phyloP scores from a whole-genome alignment of 352 stramenopile genomes.

The Globisporangium viniferum region DNA sequence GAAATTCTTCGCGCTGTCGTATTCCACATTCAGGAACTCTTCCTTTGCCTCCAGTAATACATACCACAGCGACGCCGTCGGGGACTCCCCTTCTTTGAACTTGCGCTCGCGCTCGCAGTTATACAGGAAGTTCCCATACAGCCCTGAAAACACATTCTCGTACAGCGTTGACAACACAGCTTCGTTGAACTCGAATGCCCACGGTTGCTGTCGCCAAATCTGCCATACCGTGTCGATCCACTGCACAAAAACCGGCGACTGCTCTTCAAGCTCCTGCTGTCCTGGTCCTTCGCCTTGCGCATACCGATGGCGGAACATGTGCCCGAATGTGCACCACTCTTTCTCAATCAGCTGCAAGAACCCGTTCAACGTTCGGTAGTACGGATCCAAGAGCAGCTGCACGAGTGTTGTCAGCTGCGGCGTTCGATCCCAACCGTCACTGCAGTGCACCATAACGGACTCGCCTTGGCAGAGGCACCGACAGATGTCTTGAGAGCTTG shows the following conservation, averaged over 20 bases:
- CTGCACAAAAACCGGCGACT: constrained; percentile 98
- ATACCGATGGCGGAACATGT: constrained; percentile 97
- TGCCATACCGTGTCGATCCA: constrained; percentile 99
- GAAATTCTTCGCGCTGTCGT: constrained; percentile 82
- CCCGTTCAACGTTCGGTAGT: constrained; percentile 95
- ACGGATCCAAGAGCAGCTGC: constrained; percentile 97
- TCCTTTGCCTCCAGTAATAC: constrained; percentile 56
- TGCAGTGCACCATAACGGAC: constrained; percentile 98
- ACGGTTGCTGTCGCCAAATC: constrained; percentile 94
- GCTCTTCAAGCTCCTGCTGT: constrained; percentile 94
- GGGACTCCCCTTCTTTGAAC: constrained; percentile 49
- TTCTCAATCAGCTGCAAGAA: constrained; percentile 98
- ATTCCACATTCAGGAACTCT: constrained; percentile 79
- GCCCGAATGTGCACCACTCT: constrained; percentile 98
- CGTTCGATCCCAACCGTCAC: constrained; percentile 99
- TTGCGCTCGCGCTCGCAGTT: constrained; percentile 91
- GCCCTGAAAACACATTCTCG: constrained; percentile 94
- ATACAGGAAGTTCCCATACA: constrained; percentile 98
- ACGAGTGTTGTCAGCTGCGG: constrained; percentile 94
- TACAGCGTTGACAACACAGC: constrained; percentile 90
- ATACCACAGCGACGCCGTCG: constrained; percentile 76
- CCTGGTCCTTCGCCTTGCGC: constrained; percentile 93
- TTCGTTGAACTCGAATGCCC: constrained; percentile 98
- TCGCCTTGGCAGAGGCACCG: constrained; percentile 92
- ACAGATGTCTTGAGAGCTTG: constrained; percentile 92